phyloP scores from a whole-genome alignment of 805 yeast species.

The Sugiyamaella smithiae region DNA sequence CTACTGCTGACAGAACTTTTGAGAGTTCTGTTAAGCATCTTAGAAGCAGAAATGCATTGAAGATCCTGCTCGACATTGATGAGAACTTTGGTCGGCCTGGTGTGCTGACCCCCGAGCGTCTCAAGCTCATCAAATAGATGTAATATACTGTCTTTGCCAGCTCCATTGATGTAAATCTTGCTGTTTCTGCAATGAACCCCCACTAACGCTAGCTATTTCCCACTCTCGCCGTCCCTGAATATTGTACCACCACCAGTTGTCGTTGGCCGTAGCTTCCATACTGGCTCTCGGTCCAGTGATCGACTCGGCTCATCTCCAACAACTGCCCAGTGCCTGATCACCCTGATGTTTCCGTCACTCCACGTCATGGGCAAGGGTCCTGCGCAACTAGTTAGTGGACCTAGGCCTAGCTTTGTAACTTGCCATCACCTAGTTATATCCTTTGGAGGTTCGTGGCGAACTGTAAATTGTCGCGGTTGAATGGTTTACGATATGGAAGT shows the following conservation, averaged over 20 bases:
- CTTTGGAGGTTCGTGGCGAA: too few relatives aligned
- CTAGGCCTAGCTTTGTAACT: background rate
- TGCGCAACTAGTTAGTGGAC: background rate
- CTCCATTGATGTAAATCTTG: too few relatives aligned
- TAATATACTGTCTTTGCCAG: constrained; percentile 10
- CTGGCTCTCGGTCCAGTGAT: too few relatives aligned
- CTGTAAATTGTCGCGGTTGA: too few relatives aligned
- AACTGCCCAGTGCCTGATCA: too few relatives aligned
- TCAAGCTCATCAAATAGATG: constrained; percentile 23
- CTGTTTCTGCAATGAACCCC: too few relatives aligned
- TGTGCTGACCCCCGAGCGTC: constrained; percentile 26
- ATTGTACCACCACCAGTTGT: too few relatives aligned
- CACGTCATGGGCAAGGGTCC: background rate
- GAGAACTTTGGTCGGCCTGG: constrained; percentile 44
- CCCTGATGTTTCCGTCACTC: too few relatives aligned
- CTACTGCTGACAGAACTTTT: constrained; percentile 31
- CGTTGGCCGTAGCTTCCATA: too few relatives aligned
- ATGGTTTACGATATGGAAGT: constrained; percentile 12
- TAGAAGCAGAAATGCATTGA: constrained; percentile 41
- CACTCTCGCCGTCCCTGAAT: too few relatives aligned
- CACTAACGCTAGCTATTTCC: background rate
- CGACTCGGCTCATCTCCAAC: too few relatives aligned
- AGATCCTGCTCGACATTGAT: constrained; percentile 43
- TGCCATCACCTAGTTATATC: too few relatives aligned
- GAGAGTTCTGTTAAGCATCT: constrained; percentile 37